These are phyloP conservation scores for Alternaria gaisen DNA, from an alignment of 2,329 filamentous ascomycete genomes.

Conservation along the genomic window DNA sequence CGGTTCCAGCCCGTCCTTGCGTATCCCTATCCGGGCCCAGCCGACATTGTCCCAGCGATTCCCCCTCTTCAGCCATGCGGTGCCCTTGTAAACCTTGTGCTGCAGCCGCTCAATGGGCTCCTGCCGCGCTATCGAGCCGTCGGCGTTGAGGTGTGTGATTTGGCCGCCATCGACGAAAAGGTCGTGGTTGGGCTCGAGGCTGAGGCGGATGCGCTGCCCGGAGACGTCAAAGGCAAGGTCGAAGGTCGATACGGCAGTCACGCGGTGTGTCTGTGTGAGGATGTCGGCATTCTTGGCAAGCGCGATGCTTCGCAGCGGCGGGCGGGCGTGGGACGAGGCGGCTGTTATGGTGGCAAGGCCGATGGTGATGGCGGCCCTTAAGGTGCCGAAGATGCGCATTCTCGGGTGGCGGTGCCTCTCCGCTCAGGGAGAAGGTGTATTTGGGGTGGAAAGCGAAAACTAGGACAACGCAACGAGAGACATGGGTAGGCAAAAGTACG, in stretches of 20 bases:
- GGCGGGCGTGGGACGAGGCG: conserved; percentile 60
- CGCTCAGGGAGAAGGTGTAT: conserved; percentile 25
- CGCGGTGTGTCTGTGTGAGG: conserved; percentile 77
- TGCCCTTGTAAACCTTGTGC: conserved; percentile 86
- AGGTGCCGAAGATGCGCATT: conserved; percentile 41
- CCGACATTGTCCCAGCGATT: conserved; percentile 84
- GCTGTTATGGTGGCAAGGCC: conserved; percentile 36
- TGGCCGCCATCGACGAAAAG: conserved; percentile 79
- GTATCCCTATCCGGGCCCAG: conserved; percentile 84
- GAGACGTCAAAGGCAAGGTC: conserved; percentile 81
- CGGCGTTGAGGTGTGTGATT: conserved; percentile 73
- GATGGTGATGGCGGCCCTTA: conserved; percentile 29
- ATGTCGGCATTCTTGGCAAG: conserved; percentile 78
- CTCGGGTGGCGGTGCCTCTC: conserved; percentile 33
- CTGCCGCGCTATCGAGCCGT: conserved; percentile 73
- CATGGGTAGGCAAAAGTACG: conserved; percentile 33
- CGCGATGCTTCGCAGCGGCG: conserved; percentile 78
- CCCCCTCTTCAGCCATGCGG: conserved; percentile 77
- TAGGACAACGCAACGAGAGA: conserved; percentile 40
- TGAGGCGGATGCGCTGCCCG: conserved; percentile 74
- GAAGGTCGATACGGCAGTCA: conserved; percentile 83
- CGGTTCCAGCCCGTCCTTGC: conserved; percentile 77
- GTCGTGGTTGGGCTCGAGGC: conserved; percentile 89
- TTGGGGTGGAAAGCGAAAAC: conserved; percentile 1
- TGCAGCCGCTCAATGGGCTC: conserved; percentile 75